Evolutionary conservation across 164 flowering plant species (phyloP).

Genomic region (Magnolia officinalis): DNA sequence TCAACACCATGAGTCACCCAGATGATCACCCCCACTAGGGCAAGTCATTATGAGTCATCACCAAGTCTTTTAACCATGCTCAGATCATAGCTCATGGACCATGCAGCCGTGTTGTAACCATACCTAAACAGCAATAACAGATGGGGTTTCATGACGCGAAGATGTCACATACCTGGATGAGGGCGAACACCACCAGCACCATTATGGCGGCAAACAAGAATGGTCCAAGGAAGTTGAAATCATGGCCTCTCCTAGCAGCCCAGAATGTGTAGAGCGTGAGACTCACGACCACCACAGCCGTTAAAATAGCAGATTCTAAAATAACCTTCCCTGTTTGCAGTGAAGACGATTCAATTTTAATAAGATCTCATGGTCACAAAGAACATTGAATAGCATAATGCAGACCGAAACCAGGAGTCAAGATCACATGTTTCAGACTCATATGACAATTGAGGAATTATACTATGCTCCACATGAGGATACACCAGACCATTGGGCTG

Average conservation of each 20-base stretch:
- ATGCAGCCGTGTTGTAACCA: no score
- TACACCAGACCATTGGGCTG: no score
- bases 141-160: neutral
- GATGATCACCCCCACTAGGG: no score
- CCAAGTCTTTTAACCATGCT: no score
- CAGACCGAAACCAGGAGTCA: no score
- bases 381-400: neutral
- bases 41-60: no score
- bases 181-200: conserved; percentile 8
- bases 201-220: conserved; percentile 12
- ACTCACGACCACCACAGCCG: conserved; percentile 13
- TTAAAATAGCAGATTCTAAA: conserved; percentile 17
- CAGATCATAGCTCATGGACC: no score
- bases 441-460: neutral
- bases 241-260: conserved; percentile 21
- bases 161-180: conserved; percentile 15
- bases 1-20: no score
- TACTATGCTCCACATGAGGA: neutral
- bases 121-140: no score
- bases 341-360: neutral
- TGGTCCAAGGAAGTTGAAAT: conserved; percentile 19
- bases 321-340: conserved; percentile 16
- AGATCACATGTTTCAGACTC: neutral
- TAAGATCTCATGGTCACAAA: no score
- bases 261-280: conserved; percentile 21